Base-by-base conservation (phyloP, 2,329 filamentous ascomycete genomes). In the Gnomoniopsis sp. region DNA sequence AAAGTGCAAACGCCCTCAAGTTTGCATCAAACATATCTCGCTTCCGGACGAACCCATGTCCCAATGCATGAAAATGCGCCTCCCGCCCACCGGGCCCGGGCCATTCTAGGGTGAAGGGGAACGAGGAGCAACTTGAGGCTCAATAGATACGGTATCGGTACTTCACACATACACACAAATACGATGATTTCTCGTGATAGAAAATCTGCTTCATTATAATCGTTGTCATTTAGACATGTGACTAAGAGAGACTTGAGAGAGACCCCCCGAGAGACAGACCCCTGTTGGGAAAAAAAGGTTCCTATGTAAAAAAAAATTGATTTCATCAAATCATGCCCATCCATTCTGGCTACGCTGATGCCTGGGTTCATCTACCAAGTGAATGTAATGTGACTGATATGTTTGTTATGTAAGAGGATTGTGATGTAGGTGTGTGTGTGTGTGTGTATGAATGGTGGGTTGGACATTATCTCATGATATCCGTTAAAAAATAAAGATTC, bases 201-300 rank as follows among this genome's bases (percentile, higher is more conserved):
- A 43, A 19, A 44, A 11, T 43, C 50, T 33, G 44, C 33, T 51
- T 41, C 30, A 21, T 55, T 59, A 44, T 59, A 23, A 57, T 60
- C 53, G 50, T 59, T 49, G 43, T 53, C 55, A 51, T 60, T 47
- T 57, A 60, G 53, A 57, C 47, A 53, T 36, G 51, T 41, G 48
- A 59, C 53, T 53, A 41, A 23, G 46, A 26, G 41, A 51, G 15
- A 46, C 33, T 38, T 17, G 12, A 46, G 15, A 48, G 41, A 44
- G 41, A 44, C 41, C 8, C 19, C 19, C 38, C 38, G 12, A 4
- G 14, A 19, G 41, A 10, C 19, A 44, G 17, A n/a, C 19, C 17
- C 17, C 17, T 19, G 3, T 15, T 19, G 36, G 14, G 2, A 21
- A 34, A 58, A 41, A 21, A 12, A 50, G 43, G 47, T 48, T 52